phyloP scores from a whole-genome alignment of 257 asterid genomes.

The Salvia rosmarinus region DNA sequence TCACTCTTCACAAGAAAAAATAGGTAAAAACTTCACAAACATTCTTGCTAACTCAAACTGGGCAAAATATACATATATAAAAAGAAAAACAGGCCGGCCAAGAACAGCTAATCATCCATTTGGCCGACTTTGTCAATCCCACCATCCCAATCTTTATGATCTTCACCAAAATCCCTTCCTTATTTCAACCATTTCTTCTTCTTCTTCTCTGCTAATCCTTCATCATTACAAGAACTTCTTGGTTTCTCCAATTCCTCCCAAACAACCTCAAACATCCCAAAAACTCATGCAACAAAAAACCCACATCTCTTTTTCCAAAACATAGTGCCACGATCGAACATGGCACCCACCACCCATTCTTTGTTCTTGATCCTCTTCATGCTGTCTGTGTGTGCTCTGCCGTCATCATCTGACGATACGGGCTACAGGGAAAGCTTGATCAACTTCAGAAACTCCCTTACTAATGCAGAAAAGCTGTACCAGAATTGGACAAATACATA shows the following conservation, averaged over 20 bases:
- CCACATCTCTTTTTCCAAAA: background rate
- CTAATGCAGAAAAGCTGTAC: slow-evolving; percentile 39
- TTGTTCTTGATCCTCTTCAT: slow-evolving; percentile 25
- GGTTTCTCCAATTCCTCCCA: background rate
- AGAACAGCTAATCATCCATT: slow-evolving; percentile 39
- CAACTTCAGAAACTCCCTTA: slow-evolving; percentile 52
- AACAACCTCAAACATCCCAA: background rate
- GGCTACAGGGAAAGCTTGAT: slow-evolving; percentile 38
- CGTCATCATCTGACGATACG: no score
- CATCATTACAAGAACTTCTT: background rate
- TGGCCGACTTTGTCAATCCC: slow-evolving; percentile 42
- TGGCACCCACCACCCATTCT: background rate
- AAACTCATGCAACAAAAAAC: slow-evolving; percentile 11
- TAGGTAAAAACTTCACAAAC: slow-evolving; percentile 8
- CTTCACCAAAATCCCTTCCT: slow-evolving; percentile 31
- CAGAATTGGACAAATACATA: slow-evolving; percentile 45
- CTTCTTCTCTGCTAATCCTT: background rate
- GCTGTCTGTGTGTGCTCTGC: background rate
- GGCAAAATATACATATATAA: background rate
- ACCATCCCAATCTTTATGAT: slow-evolving; percentile 34
- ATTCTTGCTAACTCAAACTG: background rate
- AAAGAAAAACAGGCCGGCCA: slow-evolving; percentile 45
- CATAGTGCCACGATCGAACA: slow-evolving; percentile 1
- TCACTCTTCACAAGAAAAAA: slow-evolving; percentile 31
- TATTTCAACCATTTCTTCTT: background rate